Base-by-base conservation (phyloP, 2,329 filamentous ascomycete genomes). In the Fusarium sp. region DNA sequence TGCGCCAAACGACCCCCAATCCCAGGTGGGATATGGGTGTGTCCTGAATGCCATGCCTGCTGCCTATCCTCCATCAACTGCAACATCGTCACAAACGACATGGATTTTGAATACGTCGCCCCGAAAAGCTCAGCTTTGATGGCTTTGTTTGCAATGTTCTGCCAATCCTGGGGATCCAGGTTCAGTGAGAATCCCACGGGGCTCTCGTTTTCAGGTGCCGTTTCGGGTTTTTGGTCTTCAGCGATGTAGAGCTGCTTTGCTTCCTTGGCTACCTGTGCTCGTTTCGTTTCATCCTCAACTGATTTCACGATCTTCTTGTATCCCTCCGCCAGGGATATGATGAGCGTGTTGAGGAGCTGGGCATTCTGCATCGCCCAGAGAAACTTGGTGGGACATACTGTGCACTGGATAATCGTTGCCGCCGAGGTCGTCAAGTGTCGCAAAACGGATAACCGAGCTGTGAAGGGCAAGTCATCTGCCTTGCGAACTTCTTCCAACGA, bases 351-450 rank as follows among this genome's bases (percentile, higher is more conserved):
- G 3, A 74, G 60, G 1, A 74, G 50, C 39, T 74, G 72, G 4
- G 70, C 66, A 14, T 74, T 74, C 33, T 74, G 72, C 72, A 74
- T 74, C 2, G 72, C 72, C 72, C 72, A 74, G 11, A 73, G 51
- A 9, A 74, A 74, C 23, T 69, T 55, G 0, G 66, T 72, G 1
- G 72, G 72, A 20, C 72, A 74, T 1, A 73, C 58, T 20, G 51
- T 46, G 7, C 72, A 74, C 15, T 70, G 59, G 11, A 74, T 66
- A 4, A 74, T 54, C 1, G 52, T 18, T 4, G 52, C 43, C 15
- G 72, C 63, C 3, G 60, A 67, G 2, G 37, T 29, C 2, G 63
- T 73, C 10, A 73, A 52, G 14, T 68, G 54, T 4, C 70, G 57
- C 25, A 74, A 51, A 11, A 57, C 56, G 4, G 54, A 58, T 9